Base-by-base conservation (phyloP, 495 filamentous ascomycete genomes). In the Geoglossum glabrum region DNA sequence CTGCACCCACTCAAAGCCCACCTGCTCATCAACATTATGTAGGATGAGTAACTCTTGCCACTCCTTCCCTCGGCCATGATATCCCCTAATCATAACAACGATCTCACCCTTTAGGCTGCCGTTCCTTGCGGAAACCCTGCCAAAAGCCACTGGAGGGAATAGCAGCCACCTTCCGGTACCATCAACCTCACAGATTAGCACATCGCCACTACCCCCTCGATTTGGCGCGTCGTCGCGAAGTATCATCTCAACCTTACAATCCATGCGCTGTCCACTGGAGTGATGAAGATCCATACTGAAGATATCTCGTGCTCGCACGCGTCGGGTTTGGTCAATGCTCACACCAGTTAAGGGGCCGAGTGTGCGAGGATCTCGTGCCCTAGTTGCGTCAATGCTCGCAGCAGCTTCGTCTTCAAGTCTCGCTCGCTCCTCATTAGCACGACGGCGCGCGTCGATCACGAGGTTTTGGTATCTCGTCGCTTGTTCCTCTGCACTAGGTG, bases 371-470 rank as follows among this genome's bases (percentile, higher is more conserved):
- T 96, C 87, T 64, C 87, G 77, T 34, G 83, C 79, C 26, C 84
- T 79, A 17, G 80, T 85, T 13, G 85, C 70, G 68, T 96, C 92
- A 26, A 94, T 86, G 51, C 76, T 82, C 55, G 81, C 80, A 33
- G 92, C 92, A 54, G 86, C 86, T 67, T 94, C 87, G 61, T 99
- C 93, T 66, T 93, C 86, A 26, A 94, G 77, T 57, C 92, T 79
- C 26, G 87, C 89, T 59, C 76, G 76, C 68, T 99, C 92, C 61
- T 96, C 87, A 23, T 86, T 81, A 27, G 84, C 80, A 47, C 90
- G 82, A 61, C 78, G 81, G 1, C 86, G 84, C 45, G 87, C 83
- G 62, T 84, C 83, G 26, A 75, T 73, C 46, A 94, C 84, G 15
- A 96, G 74, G n/a, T 71, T 70, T 62, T 90, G 82, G 62, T 79